phyloP scores from a whole-genome alignment of 2,329 filamentous ascomycete species.

The Penicillium nordicum region DNA sequence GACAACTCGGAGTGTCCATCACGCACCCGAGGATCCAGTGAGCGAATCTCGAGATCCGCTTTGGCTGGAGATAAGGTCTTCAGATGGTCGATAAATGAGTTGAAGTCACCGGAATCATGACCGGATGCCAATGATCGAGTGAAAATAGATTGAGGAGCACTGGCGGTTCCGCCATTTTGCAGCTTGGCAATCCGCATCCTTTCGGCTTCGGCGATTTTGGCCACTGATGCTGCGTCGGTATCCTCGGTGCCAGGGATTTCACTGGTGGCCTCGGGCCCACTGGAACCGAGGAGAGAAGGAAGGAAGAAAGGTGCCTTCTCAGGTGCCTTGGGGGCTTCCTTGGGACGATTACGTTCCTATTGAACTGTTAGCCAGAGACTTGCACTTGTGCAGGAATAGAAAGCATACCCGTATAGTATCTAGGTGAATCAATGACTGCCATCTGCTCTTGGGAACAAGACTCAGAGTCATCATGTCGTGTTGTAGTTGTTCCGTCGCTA shows the following conservation, averaged over 20 bases:
- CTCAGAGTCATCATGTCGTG: constrained; percentile 82
- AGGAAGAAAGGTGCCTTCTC: constrained; percentile 97
- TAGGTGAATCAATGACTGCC: constrained; percentile 91
- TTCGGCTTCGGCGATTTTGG: constrained; percentile 44
- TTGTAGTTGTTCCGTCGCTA: constrained; percentile 71
- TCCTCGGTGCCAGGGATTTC: constrained; percentile 29
- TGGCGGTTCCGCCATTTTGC: constrained; percentile 48
- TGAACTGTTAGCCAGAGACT: constrained; percentile 12
- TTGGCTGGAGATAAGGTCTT: constrained; percentile 78
- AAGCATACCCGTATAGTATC: constrained; percentile 67
- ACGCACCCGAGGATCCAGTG: constrained; percentile 54
- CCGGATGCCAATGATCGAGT: constrained; percentile 48
- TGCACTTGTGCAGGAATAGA: neutral
- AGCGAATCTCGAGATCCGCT: constrained; percentile 86
- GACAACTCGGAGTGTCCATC: constrained; percentile 63
- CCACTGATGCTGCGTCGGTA: constrained; percentile 26
- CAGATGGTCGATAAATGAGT: constrained; percentile 70
- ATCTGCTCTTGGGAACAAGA: constrained; percentile 81
- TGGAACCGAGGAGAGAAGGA: constrained; percentile 46
- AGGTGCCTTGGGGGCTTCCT: constrained; percentile 82
- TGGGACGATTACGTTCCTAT: constrained; percentile 87
- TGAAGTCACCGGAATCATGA: constrained; percentile 57
- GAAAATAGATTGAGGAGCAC: constrained; percentile 37
- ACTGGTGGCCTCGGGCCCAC: constrained; percentile 18
- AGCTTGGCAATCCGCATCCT: constrained; percentile 68